These are phyloP conservation scores for Plasmodium falciparum DNA, from an alignment of 169 alveolate genomes.

Conservation along the genomic window DNA sequence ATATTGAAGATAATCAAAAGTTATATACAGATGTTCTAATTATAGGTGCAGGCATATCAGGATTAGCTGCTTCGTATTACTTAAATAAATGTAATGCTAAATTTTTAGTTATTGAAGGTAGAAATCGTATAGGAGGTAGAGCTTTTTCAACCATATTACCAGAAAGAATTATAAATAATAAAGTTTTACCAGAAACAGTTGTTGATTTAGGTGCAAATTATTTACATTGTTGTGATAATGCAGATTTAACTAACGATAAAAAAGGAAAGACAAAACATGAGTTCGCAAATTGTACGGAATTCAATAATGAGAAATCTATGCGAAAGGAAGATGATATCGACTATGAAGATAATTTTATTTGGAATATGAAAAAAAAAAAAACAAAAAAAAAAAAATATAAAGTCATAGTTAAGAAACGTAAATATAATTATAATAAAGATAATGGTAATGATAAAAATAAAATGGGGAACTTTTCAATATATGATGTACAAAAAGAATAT, in stretches of 20 bases:
- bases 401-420: neutral
- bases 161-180: conserved; percentile 27
- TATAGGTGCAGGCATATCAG: conserved; percentile 86
- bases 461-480: neutral
- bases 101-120: conserved; percentile 80
- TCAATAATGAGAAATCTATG: neutral
- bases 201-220: conserved; percentile 86
- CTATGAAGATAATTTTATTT: neutral
- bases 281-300: neutral
- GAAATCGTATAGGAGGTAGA: conserved; percentile 86
- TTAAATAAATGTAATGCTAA: conserved; percentile 78
- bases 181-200: conserved; percentile 78
- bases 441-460: neutral
- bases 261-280: conserved; percentile 2
- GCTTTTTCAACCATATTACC: conserved; percentile 81
- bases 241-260: conserved; percentile 7
- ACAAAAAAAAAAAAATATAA: conserved; percentile 10
- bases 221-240: conserved; percentile 82
- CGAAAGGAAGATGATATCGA: neutral
- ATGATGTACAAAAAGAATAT: conserved; percentile 3
- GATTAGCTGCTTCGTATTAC: conserved; percentile 85
- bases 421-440: neutral
- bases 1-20: conserved; percentile 28
- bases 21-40: conserved; percentile 80
- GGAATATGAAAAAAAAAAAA: neutral